phyloP scores from a whole-genome alignment of 1,284 basidiomycete genomes.

The Pascua guehoae region DNA sequence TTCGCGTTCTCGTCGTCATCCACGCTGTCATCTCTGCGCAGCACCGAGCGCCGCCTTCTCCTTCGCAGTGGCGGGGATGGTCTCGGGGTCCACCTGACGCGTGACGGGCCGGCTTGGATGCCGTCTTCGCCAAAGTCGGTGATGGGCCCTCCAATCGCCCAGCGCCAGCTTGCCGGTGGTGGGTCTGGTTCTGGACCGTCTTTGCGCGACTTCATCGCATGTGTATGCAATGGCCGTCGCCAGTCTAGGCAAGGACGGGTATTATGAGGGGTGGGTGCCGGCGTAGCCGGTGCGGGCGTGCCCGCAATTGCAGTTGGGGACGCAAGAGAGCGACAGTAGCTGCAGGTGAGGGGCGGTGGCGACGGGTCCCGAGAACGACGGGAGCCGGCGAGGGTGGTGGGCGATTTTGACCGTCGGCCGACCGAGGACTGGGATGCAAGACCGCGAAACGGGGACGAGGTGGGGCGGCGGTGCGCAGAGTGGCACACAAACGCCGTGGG shows the following conservation, averaged over 20 bases:
- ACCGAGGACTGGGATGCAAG: no score
- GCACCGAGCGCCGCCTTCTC: not conserved
- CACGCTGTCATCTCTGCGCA: not conserved
- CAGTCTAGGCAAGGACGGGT: slow-evolving; percentile 53
- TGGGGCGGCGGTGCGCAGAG: not conserved
- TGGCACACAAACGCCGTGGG: not conserved
- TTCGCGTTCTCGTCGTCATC: not conserved
- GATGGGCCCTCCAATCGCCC: slow-evolving; percentile 21
- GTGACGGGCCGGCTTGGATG: slow-evolving; percentile 16
- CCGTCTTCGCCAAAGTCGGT: slow-evolving; percentile 21
- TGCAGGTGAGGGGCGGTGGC: no score
- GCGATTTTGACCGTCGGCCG: no score
- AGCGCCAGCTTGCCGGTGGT: slow-evolving; percentile 14
- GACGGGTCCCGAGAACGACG: no score
- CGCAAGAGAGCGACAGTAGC: no score
- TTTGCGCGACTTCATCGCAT: slow-evolving; percentile 10
- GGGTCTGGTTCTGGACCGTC: not conserved
- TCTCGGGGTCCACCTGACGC: not conserved
- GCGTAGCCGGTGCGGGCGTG: slow-evolving; percentile 1
- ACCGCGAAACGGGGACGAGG: not conserved
- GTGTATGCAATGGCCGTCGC: slow-evolving; percentile 17
- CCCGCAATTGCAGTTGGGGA: not conserved
- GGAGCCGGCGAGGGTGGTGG: no score
- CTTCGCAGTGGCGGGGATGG: not conserved
- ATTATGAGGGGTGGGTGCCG: slow-evolving; percentile 70